A percentile compares a stretch with the other conserved stretches of the same genome.
These are phyloP conservation scores for Pelargonium cotyledonis DNA, from an alignment of 441 rosid species.

Conservation along the genomic window DNA sequence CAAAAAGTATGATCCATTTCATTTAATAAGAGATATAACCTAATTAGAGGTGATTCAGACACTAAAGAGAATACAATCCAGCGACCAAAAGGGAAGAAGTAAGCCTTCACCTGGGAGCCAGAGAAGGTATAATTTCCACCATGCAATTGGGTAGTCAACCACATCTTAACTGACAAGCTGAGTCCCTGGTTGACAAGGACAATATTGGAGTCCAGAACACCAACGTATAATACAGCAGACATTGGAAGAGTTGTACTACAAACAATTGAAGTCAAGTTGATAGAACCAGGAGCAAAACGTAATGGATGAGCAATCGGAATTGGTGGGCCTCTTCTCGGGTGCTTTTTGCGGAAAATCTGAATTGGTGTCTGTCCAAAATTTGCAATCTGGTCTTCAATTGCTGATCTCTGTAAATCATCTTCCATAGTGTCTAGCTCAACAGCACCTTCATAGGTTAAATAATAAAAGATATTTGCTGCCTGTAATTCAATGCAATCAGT, in stretches of 20 bases:
- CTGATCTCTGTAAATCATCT: slow-evolving; percentile 92
- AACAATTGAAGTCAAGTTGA: slow-evolving; percentile 71
- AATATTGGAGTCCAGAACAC: slow-evolving; percentile 69
- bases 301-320: slow-evolving; percentile 96
- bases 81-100: not conserved
- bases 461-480: slow-evolving; percentile 98
- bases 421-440: slow-evolving; percentile 87
- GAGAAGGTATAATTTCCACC: slow-evolving; percentile 98
- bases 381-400: slow-evolving; percentile 98
- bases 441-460: slow-evolving; percentile 96
- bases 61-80: not conserved
- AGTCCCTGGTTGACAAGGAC: slow-evolving; percentile 87
- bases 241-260: slow-evolving; percentile 50
- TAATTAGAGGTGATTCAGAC: not conserved
- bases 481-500: slow-evolving; percentile 30
- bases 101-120: slow-evolving; percentile 58
- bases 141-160: slow-evolving; percentile 93
- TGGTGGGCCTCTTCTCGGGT: slow-evolving; percentile 98
- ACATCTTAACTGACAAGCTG: slow-evolving; percentile 83
- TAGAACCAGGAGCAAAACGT: slow-evolving; percentile 86
- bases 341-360: slow-evolving; percentile 92
- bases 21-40: slow-evolving; percentile 8
- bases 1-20: slow-evolving; percentile 17
- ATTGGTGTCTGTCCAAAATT: slow-evolving; percentile 99
- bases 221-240: slow-evolving; percentile 68